Conservation (phyloP, 2,329 filamentous ascomycete species). For the Stylonectria norvegica region DNA sequence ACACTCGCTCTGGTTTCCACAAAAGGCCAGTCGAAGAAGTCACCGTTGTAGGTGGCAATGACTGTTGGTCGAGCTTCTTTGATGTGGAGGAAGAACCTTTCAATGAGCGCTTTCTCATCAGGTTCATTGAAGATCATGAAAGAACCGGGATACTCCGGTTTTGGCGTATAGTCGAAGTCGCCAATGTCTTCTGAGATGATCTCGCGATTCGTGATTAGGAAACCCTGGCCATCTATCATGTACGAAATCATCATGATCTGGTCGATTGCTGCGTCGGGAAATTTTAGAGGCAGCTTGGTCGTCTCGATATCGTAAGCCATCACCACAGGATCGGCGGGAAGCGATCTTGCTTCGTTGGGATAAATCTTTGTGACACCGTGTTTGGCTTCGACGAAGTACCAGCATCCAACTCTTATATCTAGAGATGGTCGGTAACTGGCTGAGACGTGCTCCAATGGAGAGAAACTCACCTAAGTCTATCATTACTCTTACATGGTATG, state of each 20-base stretch:
- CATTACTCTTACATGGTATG: conserved; percentile 97
- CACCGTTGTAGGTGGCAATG: conserved; percentile 99
- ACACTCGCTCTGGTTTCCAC: conserved; percentile 91
- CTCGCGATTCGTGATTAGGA: conserved; percentile 95
- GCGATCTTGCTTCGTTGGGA: conserved; percentile 81
- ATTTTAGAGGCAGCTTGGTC: conserved; percentile 91
- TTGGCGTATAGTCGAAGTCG: conserved; percentile 98
- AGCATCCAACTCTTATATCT: conserved; percentile 95
- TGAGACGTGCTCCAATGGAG: not conserved
- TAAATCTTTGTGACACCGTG: conserved; percentile 82
- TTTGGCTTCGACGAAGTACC: conserved; percentile 94
- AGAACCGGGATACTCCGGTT: conserved; percentile 88
- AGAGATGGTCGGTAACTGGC: conserved; percentile 21
- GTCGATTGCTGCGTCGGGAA: conserved; percentile 89
- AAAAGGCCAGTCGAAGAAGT: conserved; percentile 99
- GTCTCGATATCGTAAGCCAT: conserved; percentile 99
- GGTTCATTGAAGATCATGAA: conserved; percentile 99
- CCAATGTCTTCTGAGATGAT: conserved; percentile 96
- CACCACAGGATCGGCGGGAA: conserved; percentile 92
- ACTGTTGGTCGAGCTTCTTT: conserved; percentile 93
- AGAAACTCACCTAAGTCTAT: conserved; percentile 75
- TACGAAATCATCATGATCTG: conserved; percentile 99
- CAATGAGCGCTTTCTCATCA: conserved; percentile 81
- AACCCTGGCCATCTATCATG: conserved; percentile 99
- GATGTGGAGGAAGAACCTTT: conserved; percentile 92